phyloP scores from a whole-genome alignment of 192 early-diverging fungal species.

The Coemansia sp. region DNA sequence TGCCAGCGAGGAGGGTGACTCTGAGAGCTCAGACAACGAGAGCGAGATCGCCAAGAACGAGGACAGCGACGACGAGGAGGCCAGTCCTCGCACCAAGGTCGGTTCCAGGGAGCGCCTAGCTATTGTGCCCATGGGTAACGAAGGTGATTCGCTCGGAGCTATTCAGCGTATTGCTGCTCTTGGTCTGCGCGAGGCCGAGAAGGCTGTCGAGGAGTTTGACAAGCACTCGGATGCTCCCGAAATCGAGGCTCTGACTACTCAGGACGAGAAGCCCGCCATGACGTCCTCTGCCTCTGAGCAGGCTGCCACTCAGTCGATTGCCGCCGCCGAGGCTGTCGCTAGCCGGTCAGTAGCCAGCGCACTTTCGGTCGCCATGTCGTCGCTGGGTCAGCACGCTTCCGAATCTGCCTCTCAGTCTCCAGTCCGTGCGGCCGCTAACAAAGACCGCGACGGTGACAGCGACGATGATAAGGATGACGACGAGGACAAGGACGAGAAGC shows the following conservation, averaged over 20 bases:
- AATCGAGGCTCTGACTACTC: constrained; percentile 29
- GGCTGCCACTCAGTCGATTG: neutral
- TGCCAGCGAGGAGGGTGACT: constrained; percentile 5
- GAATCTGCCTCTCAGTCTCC: neutral
- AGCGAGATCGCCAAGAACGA: neutral
- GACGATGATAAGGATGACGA: neutral
- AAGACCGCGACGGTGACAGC: constrained; percentile 4
- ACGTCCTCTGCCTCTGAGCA: neutral
- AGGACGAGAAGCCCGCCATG: constrained; percentile 7
- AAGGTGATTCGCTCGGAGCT: constrained; percentile 15
- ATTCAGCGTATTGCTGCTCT: constrained; percentile 42
- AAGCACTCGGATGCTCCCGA: constrained; percentile 21
- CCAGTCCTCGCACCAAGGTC: constrained; percentile 2
- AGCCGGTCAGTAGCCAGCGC: constrained; percentile 1
- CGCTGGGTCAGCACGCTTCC: neutral
- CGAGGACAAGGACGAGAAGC: neutral
- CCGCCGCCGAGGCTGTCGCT: neutral
- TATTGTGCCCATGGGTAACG: neutral
- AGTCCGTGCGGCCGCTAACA: neutral
- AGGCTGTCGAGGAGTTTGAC: constrained; percentile 36
- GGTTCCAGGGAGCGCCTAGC: neutral
- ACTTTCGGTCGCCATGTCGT: neutral
- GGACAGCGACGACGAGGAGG: constrained; percentile 9
- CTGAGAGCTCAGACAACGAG: constrained; percentile 15
- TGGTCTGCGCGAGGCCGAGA: constrained; percentile 39